phyloP scores from a whole-genome alignment of 176 grass and related monocot genomes.

The Eleusine indica region DNA sequence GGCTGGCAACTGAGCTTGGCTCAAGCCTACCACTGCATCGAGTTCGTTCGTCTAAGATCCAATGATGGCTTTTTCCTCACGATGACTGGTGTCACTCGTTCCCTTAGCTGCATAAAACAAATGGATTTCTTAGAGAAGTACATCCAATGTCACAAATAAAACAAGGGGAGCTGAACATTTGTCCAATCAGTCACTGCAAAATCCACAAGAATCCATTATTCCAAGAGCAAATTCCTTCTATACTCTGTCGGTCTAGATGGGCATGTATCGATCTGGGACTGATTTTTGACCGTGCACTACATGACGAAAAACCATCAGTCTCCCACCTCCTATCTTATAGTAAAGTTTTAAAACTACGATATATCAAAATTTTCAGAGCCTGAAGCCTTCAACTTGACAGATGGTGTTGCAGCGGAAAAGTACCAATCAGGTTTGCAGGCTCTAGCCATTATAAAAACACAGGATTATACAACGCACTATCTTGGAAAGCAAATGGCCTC shows the following conservation, averaged over 20 bases:
- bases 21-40: constrained; percentile 72
- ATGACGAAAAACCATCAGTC: not conserved
- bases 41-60: constrained; percentile 70
- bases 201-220: not conserved
- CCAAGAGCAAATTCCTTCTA: not conserved
- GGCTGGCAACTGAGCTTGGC: constrained; percentile 17
- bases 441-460: constrained; percentile 19
- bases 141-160: not conserved
- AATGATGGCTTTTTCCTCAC: constrained; percentile 48
- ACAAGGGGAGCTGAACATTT: not conserved
- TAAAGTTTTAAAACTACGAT: not conserved
- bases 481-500: constrained; percentile 25
- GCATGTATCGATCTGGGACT: not conserved
- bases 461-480: constrained; percentile 23
- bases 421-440: constrained; percentile 21
- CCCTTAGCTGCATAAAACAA: constrained; percentile 66
- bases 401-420: not conserved
- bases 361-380: not conserved
- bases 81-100: constrained; percentile 64
- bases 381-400: not conserved
- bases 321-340: constrained; percentile 3
- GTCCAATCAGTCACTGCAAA: not conserved
- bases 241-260: not conserved
- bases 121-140: constrained; percentile 6
- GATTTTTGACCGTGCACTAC: not conserved